phyloP scores from a whole-genome alignment of 1,284 basidiomycete genomes.

The Leccinum pachyderme region DNA sequence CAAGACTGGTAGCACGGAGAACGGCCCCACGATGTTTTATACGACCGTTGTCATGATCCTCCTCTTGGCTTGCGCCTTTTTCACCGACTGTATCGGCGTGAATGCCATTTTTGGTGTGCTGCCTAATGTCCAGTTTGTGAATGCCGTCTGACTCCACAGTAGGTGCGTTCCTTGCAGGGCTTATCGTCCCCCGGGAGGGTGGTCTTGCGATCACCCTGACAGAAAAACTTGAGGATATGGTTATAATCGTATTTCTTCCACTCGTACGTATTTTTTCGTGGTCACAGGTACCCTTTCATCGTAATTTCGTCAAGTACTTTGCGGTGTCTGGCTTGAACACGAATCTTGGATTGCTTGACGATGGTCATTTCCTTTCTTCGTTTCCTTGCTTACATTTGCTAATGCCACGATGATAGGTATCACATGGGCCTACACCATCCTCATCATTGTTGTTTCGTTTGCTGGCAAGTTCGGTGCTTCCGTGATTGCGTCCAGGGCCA shows the following conservation, averaged over 20 bases:
- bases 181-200: constrained; percentile 88
- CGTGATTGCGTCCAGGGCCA: constrained; percentile 60
- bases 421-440: constrained; percentile 88
- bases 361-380: constrained; percentile 40
- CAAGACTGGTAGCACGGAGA: constrained; percentile 78
- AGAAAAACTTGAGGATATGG: constrained; percentile 83
- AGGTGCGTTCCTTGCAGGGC: constrained; percentile 84
- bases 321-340: constrained; percentile 86
- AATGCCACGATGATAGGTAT: constrained; percentile 62
- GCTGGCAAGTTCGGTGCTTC: constrained; percentile 81
- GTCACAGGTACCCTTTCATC: constrained; percentile 14
- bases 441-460: constrained; percentile 81
- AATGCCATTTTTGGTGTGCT: constrained; percentile 81
- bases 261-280: constrained; percentile 46
- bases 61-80: constrained; percentile 84
- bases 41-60: constrained; percentile 78
- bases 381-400: constrained; percentile 14
- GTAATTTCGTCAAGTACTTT: constrained; percentile 64
- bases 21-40: constrained; percentile 74
- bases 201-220: constrained; percentile 78
- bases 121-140: constrained; percentile 34
- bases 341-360: constrained; percentile 77
- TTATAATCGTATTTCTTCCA: constrained; percentile 81
- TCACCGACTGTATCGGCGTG: constrained; percentile 92
- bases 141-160: constrained; percentile 26